Base-by-base conservation (phyloP, 345 rosid genomes). In the Rhodamnia argentea region DNA sequence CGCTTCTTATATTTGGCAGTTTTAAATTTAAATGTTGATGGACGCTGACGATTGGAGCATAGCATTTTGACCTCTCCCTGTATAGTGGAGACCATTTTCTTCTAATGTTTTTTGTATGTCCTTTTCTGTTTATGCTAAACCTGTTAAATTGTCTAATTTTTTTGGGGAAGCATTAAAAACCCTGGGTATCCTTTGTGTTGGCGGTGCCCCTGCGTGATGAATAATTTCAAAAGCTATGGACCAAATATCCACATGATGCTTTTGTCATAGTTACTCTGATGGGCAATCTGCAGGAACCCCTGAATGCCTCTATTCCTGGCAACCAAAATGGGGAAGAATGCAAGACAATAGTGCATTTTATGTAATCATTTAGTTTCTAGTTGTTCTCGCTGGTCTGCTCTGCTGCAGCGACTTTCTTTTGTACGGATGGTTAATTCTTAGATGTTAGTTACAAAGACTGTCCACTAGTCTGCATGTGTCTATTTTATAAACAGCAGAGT, bases 191-290 rank as follows among this genome's bases (percentile, higher is more conserved):
- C 24, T 15, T 26, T 27, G 44, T 52, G 44, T 84, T 58, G 51
- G 29, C 2, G 0, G 27, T 84, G 16, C 29, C 37, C 54, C 85
- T 55, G 62, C 5, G 51, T 84, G 85, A 57, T 84, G 85, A 84
- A 56, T 84, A 84, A 24, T 84, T 57, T 57, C 47, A 11, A 84
- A 58, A 44, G 85, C 76, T 84, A 57, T 84, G 74, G 74, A 84
- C 40, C 75, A 37, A 32, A 24, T 51, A 20, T 84, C 53, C 85
- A 84, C 52, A 13, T 84, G 85, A 83, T 5, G 76, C 85, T 84
- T 57, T 29, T 84, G 85, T 84, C 85, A 84, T 84, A 84, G 74
- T 57, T 56, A 84, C 85, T 84, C 85, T 84, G 85, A 84, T 6
- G 40, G 84, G 42, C n/a, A 32, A 55, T 83, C 85, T 70, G 47